phyloP scores from a whole-genome alignment of 768 basidiomycete genomes.

The Suillus lakei region DNA sequence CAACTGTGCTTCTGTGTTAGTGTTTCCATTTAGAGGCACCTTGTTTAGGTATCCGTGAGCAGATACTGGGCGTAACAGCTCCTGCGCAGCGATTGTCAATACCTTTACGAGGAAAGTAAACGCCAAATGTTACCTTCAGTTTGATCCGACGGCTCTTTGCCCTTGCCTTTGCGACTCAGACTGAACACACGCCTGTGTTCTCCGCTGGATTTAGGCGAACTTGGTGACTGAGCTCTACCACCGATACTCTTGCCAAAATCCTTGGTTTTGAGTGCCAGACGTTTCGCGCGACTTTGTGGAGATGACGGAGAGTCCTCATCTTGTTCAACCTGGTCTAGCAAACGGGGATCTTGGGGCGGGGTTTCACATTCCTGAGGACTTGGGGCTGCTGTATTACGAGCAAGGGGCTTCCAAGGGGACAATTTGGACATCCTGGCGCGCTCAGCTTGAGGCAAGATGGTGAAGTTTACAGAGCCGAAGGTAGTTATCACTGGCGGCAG shows the following conservation, averaged over 20 bases:
- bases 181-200: conserved; percentile 59
- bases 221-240: conserved; percentile 39
- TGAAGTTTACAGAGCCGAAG: not conserved
- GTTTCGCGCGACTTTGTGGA: conserved; percentile 54
- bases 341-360: conserved; percentile 29
- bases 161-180: conserved; percentile 56
- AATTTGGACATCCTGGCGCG: conserved; percentile 29
- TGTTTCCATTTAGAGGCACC: conserved; percentile 12
- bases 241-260: conserved; percentile 66
- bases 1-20: conserved; percentile 12
- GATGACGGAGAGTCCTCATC: conserved; percentile 31
- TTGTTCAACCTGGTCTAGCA: conserved; percentile 35
- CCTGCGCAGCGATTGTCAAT: not conserved
- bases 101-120: not conserved
- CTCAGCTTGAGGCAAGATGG: not conserved
- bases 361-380: conserved; percentile 34
- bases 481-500: conserved; percentile 13
- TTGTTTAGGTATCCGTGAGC: conserved; percentile 26
- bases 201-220: conserved; percentile 35
- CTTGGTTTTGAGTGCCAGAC: conserved; percentile 60
- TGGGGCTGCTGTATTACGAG: conserved; percentile 21
- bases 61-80: conserved; percentile 17
- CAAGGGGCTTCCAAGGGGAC: conserved; percentile 26
- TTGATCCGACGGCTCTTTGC: conserved; percentile 41
- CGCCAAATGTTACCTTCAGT: conserved; percentile 29